Percentiles rank a stretch among this genome's conserved stretches.
Conservation (phyloP, 768 basidiomycete genomes). For the Lentinula edodes region DNA sequence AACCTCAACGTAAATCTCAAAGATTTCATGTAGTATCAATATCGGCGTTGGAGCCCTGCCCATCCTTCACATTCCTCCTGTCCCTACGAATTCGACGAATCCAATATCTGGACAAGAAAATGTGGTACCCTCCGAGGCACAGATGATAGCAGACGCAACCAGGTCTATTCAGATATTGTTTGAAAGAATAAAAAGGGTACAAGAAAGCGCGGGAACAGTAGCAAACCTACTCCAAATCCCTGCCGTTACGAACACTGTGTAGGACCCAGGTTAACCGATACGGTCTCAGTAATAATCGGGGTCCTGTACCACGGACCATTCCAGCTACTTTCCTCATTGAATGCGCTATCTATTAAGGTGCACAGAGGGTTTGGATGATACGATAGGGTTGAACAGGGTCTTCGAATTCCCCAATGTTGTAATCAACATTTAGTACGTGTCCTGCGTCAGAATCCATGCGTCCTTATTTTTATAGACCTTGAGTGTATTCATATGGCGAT, state of each 20-base stretch:
- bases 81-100: background rate
- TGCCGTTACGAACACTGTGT: background rate
- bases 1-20: background rate
- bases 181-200: constrained; percentile 2
- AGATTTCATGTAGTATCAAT: background rate
- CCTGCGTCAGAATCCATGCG: too few species aligned
- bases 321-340: too few species aligned
- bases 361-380: too few species aligned
- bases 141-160: constrained; percentile 3
- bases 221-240: background rate
- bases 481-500: too few species aligned
- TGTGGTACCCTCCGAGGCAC: background rate
- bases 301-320: too few species aligned
- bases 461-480: too few species aligned
- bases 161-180: constrained; percentile 5
- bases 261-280: too few species aligned
- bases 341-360: too few species aligned
- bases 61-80: background rate
- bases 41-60: constrained; percentile 4
- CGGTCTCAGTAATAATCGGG: background rate
- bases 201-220: constrained; percentile 3
- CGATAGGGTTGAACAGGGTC: too few species aligned
- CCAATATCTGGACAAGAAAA: background rate
- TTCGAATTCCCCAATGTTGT: too few species aligned
- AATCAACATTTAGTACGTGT: too few species aligned